Conservation (phyloP, 2,329 filamentous ascomycete genomes). For the Xylariaceae sp. region DNA sequence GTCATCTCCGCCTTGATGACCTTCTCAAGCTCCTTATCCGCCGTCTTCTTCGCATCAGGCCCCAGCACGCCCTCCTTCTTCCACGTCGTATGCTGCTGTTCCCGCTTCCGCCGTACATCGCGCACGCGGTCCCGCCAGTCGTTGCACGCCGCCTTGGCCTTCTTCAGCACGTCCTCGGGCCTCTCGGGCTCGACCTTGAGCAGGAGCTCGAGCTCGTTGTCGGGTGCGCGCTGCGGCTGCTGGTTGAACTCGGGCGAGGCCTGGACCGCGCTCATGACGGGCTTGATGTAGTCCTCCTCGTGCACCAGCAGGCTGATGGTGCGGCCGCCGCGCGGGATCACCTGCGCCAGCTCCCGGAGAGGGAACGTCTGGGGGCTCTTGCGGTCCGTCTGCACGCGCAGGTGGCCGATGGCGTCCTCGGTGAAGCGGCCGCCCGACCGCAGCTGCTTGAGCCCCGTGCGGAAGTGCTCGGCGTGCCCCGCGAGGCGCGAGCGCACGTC, state of each 20-base stretch:
- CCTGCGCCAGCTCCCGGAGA: slow-evolving; percentile 51
- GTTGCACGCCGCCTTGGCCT: slow-evolving; percentile 43
- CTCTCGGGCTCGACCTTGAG: slow-evolving; percentile 50
- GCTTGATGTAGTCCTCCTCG: slow-evolving; percentile 43
- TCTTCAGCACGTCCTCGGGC: slow-evolving; percentile 40
- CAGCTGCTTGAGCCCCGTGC: slow-evolving; percentile 36
- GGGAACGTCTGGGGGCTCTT: slow-evolving; percentile 34
- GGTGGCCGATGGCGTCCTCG: slow-evolving; percentile 42
- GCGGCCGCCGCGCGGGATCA: slow-evolving; percentile 43
- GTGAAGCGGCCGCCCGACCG: slow-evolving; percentile 48
- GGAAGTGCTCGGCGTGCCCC: slow-evolving; percentile 38
- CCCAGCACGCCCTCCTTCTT: slow-evolving; percentile 38
- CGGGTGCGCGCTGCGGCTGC: slow-evolving; percentile 51
- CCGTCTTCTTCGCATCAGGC: slow-evolving; percentile 36
- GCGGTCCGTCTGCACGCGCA: slow-evolving; percentile 35
- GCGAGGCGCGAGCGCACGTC: slow-evolving; percentile 41
- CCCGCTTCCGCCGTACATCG: slow-evolving; percentile 41
- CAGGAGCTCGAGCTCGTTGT: slow-evolving; percentile 56
- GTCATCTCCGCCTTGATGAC: slow-evolving; percentile 42
- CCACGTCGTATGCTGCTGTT: slow-evolving; percentile 48
- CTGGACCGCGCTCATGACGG: slow-evolving; percentile 53
- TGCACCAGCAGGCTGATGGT: slow-evolving; percentile 34
- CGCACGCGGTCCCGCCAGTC: slow-evolving; percentile 48
- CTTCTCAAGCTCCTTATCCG: slow-evolving; percentile 44
- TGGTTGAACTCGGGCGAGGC: slow-evolving; percentile 52